These are phyloP conservation scores for Microsporum canis DNA, from an alignment of 2,329 filamentous ascomycete species.

Conservation along the genomic window DNA sequence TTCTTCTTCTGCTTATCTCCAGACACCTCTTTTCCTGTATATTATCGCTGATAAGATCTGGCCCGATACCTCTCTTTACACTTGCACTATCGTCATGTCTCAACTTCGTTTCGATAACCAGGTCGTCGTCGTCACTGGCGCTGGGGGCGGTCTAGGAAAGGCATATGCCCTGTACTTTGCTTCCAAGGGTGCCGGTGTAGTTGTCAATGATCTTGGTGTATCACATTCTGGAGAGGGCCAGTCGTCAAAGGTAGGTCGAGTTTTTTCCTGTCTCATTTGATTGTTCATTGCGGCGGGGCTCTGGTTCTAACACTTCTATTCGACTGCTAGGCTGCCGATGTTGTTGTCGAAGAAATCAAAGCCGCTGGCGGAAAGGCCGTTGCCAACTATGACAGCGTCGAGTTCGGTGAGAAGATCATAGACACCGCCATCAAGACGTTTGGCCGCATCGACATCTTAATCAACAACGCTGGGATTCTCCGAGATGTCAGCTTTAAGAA, in stretches of 20 bases:
- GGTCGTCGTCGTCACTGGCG: slow-evolving; percentile 79
- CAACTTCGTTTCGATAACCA: slow-evolving; percentile 77
- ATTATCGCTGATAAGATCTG: neutral
- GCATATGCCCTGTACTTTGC: slow-evolving; percentile 83
- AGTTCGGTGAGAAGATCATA: slow-evolving; percentile 89
- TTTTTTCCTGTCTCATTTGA: neutral
- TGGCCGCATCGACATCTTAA: slow-evolving; percentile 74
- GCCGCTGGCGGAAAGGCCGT: slow-evolving; percentile 86
- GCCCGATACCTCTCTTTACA: neutral
- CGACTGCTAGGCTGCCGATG: slow-evolving; percentile 48
- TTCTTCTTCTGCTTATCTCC: slow-evolving; percentile 12
- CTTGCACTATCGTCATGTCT: slow-evolving; percentile 41
- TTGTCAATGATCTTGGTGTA: slow-evolving; percentile 90
- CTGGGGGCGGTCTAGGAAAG: slow-evolving; percentile 70
- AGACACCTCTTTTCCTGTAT: neutral
- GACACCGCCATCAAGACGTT: slow-evolving; percentile 44
- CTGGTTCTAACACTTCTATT: neutral
- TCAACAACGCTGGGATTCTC: slow-evolving; percentile 96
- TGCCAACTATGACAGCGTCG: slow-evolving; percentile 79
- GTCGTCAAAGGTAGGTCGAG: slow-evolving; percentile 60
- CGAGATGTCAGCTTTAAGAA: slow-evolving; percentile 97
- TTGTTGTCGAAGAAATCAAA: slow-evolving; percentile 46
- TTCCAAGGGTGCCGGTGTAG: slow-evolving; percentile 81
- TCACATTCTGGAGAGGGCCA: slow-evolving; percentile 88
- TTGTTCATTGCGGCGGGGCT: neutral